These are phyloP conservation scores for Austroboletus festivus DNA, from an alignment of 768 basidiomycete species.

Conservation along the genomic window DNA sequence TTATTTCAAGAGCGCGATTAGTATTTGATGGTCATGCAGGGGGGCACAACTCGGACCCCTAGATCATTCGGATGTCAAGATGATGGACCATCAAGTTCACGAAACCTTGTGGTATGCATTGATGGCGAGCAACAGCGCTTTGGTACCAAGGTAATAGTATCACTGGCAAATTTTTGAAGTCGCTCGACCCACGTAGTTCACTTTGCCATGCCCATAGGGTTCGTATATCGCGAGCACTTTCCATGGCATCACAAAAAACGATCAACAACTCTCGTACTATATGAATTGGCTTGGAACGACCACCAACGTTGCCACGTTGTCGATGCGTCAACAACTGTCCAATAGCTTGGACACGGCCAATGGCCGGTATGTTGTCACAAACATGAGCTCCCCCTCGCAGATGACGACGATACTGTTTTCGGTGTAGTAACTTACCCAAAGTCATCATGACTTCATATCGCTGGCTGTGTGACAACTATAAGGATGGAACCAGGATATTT, in stretches of 20 bases:
- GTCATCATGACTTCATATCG: conserved; percentile 36
- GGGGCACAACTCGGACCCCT: neutral
- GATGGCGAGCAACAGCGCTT: conserved; percentile 42
- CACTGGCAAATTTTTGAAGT: neutral
- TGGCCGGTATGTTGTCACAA: conserved; percentile 33
- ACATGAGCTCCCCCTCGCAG: neutral
- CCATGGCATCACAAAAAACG: conserved; percentile 31
- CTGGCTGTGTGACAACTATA: conserved; percentile 42
- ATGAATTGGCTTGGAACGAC: conserved; percentile 40
- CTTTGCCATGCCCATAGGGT: too few species aligned
- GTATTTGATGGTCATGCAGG: conserved; percentile 9
- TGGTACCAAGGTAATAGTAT: conserved; percentile 27
- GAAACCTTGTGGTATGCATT: conserved; percentile 34
- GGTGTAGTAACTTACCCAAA: conserved; percentile 34
- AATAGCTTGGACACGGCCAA: conserved; percentile 34
- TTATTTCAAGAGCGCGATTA: too few species aligned
- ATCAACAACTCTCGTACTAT: conserved; percentile 38
- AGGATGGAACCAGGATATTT: conserved; percentile 37
- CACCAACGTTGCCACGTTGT: conserved; percentile 23
- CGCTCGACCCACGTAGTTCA: neutral
- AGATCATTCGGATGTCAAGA: conserved; percentile 5
- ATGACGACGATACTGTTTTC: neutral
- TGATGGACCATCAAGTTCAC: neutral
- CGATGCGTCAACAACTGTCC: conserved; percentile 18
- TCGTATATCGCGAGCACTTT: conserved; percentile 42